Conservation (phyloP, 192 early-diverging fungal species). For the Diversispora epigaea region DNA sequence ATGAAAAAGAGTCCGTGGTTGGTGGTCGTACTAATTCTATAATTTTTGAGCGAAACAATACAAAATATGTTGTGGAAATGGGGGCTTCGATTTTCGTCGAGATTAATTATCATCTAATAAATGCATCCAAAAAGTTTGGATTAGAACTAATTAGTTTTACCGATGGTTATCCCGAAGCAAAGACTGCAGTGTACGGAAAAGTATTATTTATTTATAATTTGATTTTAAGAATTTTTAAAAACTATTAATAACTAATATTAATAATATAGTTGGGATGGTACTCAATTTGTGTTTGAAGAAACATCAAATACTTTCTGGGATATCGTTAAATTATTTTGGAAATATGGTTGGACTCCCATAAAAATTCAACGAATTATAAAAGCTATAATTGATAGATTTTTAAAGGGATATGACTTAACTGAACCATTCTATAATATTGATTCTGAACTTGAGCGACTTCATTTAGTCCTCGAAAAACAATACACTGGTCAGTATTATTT, state of each 20-base stretch:
- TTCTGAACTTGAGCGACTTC: slow-evolving; percentile 34
- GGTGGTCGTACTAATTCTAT: slow-evolving; percentile 54
- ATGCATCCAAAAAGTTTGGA: slow-evolving; percentile 50
- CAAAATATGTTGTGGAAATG: slow-evolving; percentile 48
- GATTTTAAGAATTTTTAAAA: background rate
- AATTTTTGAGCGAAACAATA: slow-evolving; percentile 31
- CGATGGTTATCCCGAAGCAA: slow-evolving; percentile 33
- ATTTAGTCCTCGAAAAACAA: slow-evolving; percentile 32
- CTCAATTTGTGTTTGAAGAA: slow-evolving; percentile 54
- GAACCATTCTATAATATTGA: slow-evolving; percentile 41
- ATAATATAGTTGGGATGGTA: slow-evolving; percentile 51
- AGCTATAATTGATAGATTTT: slow-evolving; percentile 30
- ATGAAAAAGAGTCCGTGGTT: slow-evolving; percentile 51
- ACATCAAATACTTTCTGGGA: slow-evolving; percentile 44
- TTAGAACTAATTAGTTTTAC: slow-evolving; percentile 42
- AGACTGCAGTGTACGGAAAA: slow-evolving; percentile 32
- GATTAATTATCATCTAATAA: slow-evolving; percentile 55
- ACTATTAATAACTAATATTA: background rate
- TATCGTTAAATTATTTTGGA: slow-evolving; percentile 40
- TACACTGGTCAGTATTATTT: slow-evolving; percentile 42
- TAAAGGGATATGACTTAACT: slow-evolving; percentile 39
- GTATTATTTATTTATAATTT: background rate
- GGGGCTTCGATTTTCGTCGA: slow-evolving; percentile 67
- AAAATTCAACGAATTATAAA: slow-evolving; percentile 44
- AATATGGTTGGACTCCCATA: slow-evolving; percentile 48